Conservation (phyloP, 176 grass and related monocot genomes). For the Themeda triandra region DNA sequence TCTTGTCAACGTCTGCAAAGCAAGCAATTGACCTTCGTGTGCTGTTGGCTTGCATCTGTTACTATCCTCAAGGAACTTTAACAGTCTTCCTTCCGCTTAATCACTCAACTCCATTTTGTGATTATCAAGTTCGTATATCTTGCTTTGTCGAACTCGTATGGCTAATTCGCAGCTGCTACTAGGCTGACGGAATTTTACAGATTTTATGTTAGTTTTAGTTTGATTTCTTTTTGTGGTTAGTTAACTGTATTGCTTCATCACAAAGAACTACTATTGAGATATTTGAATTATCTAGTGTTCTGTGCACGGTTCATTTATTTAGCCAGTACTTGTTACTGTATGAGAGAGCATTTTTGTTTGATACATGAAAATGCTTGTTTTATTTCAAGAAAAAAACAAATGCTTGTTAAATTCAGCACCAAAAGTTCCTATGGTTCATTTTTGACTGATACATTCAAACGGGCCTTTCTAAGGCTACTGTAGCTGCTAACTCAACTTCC, state of each 20-base stretch:
- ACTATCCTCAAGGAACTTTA: background rate
- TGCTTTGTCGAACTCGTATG: background rate
- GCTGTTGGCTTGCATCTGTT: background rate
- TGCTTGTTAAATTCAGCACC: background rate
- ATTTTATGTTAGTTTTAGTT: no score
- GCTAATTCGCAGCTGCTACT: background rate
- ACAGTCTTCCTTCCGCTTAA: background rate
- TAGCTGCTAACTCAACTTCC: background rate
- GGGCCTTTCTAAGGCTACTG: background rate
- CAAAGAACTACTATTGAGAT: background rate
- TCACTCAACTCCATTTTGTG: background rate
- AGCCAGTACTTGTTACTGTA: background rate
- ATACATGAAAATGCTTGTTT: background rate
- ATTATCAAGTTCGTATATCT: background rate
- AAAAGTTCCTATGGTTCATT: background rate
- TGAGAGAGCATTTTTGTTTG: background rate
- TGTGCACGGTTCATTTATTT: background rate
- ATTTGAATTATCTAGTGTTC: background rate
- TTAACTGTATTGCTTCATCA: background rate
- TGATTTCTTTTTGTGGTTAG: background rate
- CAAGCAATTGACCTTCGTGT: background rate
- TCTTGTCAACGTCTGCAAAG: background rate
- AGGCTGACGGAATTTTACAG: background rate
- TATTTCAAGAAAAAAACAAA: no score
- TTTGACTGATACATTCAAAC: background rate